Conservation (phyloP, 1,139 yeast species). For the Kodamaea sp. region DNA sequence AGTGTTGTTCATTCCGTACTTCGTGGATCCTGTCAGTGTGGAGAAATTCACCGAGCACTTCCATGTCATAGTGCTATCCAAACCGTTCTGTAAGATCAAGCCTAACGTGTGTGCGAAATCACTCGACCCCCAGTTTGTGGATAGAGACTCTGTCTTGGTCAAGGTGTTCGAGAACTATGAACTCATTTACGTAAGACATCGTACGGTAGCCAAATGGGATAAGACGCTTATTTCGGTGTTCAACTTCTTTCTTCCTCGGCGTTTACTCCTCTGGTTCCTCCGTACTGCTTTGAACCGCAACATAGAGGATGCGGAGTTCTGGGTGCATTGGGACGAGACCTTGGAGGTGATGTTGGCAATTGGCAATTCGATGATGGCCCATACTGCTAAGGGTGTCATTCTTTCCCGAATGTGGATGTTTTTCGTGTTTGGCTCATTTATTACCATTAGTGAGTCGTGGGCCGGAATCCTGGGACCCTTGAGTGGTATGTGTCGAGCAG, state of each 20-base stretch:
- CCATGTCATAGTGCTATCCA: conserved; percentile 15
- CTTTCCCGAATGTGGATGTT: conserved; percentile 22
- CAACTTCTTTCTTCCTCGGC: conserved; percentile 4
- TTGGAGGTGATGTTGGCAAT: conserved; percentile 19
- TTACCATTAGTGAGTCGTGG: conserved; percentile 9
- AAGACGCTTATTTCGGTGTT: conserved; percentile 7
- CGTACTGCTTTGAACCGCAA: background rate
- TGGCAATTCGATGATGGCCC: conserved; percentile 17
- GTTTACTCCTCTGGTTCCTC: background rate
- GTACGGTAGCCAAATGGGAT: conserved; percentile 17
- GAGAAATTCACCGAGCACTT: conserved; percentile 16
- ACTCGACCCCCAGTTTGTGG: conserved; percentile 13
- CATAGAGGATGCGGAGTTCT: conserved; percentile 5
- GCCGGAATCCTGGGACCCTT: conserved; percentile 1
- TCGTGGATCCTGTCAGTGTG: conserved; percentile 8
- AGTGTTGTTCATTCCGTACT: conserved; percentile 12
- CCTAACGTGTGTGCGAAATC: conserved; percentile 17
- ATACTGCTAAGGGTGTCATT: conserved; percentile 19
- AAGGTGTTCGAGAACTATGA: conserved; percentile 18
- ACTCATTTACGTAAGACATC: conserved; percentile 20
- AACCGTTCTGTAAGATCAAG: conserved; percentile 18
- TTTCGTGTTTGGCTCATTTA: conserved; percentile 12
- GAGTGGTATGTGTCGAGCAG: background rate
- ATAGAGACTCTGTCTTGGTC: conserved; percentile 6
- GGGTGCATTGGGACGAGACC: conserved; percentile 12